A percentile compares a stretch with the other conserved stretches of the same genome.
These are phyloP conservation scores for Zymoseptoria tritici DNA, from an alignment of 2,329 filamentous ascomycete species.

Conservation along the genomic window DNA sequence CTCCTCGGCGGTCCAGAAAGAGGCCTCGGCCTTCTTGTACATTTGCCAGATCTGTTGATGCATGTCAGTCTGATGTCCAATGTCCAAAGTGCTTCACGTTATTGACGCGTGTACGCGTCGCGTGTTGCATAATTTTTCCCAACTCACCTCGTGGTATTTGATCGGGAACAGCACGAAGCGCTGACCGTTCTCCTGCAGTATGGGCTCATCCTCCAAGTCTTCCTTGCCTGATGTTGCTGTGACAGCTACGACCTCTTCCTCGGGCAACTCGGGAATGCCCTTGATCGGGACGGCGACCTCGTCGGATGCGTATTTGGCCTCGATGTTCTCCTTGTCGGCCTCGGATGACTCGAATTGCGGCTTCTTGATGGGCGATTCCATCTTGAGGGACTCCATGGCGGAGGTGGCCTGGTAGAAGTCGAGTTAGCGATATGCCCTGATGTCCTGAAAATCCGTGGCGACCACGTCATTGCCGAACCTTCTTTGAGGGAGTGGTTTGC, in stretches of 20 bases:
- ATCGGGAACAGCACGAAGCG: constrained; percentile 98
- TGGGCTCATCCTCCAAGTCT: constrained; percentile 75
- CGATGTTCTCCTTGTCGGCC: constrained; percentile 74
- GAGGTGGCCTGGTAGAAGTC: constrained; percentile 61
- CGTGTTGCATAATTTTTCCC: constrained; percentile 29
- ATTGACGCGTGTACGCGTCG: constrained; percentile 51
- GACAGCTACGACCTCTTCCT: constrained; percentile 30
- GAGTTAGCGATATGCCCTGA: constrained; percentile 30
- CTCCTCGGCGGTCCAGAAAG: constrained; percentile 99
- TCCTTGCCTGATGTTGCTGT: constrained; percentile 48
- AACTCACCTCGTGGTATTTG: constrained; percentile 94
- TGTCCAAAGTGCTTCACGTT: constrained; percentile 6
- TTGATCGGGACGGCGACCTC: constrained; percentile 51
- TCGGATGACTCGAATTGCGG: constrained; percentile 58
- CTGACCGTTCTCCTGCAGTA: constrained; percentile 90
- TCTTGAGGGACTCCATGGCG: constrained; percentile 80
- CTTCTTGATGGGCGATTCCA: constrained; percentile 90
- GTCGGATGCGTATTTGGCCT: constrained; percentile 39
- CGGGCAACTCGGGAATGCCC: constrained; percentile 38
- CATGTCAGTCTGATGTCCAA: background rate
- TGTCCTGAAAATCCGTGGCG: constrained; percentile 29
- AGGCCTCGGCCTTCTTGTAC: constrained; percentile 99
- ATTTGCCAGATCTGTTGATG: constrained; percentile 90
- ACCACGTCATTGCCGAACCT: constrained; percentile 49
- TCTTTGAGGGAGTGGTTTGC: constrained; percentile 67